Conservation (phyloP, 257 asterid species). For the Phtheirospermum japonicum region DNA sequence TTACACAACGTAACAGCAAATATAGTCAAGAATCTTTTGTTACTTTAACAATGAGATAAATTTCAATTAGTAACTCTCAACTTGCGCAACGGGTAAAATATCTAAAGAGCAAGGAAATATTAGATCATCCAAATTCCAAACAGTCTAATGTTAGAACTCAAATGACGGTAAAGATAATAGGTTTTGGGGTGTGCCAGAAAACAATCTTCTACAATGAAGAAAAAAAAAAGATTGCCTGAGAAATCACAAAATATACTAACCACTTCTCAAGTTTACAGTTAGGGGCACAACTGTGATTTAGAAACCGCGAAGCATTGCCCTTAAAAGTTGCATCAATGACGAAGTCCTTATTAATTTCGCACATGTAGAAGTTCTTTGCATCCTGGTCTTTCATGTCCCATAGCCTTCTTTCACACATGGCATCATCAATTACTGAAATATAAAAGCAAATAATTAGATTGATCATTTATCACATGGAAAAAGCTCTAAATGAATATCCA, state of each 20-base stretch:
- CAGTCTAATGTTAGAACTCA: too few species aligned
- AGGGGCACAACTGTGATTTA: slow-evolving; percentile 92
- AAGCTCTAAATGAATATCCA: slow-evolving; percentile 2
- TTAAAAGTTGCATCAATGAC: slow-evolving; percentile 92
- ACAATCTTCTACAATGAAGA: neutral
- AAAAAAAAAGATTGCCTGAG: slow-evolving; percentile 16
- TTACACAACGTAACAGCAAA: slow-evolving; percentile 27
- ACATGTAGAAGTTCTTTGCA: slow-evolving; percentile 84
- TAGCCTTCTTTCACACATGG: slow-evolving; percentile 79
- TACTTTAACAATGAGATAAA: neutral
- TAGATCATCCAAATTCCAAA: too few species aligned
- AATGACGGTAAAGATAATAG: too few species aligned
- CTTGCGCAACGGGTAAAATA: neutral
- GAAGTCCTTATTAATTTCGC: slow-evolving; percentile 85
- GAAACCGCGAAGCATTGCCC: slow-evolving; percentile 88
- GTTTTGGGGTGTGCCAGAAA: neutral
- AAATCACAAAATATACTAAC: slow-evolving; percentile 43
- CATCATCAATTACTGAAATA: slow-evolving; percentile 81
- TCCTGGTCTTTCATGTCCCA: slow-evolving; percentile 87
- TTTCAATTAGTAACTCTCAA: too few species aligned
- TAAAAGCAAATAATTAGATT: slow-evolving; percentile 24
- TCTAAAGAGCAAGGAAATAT: slow-evolving; percentile 4
- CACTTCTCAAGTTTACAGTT: slow-evolving; percentile 92
- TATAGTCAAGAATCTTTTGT: slow-evolving; percentile 11
- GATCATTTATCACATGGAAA: slow-evolving; percentile 6